Conservation (phyloP, 202 grass and related monocot species). For the Bolboschoenoplectus hybrid region DNA sequence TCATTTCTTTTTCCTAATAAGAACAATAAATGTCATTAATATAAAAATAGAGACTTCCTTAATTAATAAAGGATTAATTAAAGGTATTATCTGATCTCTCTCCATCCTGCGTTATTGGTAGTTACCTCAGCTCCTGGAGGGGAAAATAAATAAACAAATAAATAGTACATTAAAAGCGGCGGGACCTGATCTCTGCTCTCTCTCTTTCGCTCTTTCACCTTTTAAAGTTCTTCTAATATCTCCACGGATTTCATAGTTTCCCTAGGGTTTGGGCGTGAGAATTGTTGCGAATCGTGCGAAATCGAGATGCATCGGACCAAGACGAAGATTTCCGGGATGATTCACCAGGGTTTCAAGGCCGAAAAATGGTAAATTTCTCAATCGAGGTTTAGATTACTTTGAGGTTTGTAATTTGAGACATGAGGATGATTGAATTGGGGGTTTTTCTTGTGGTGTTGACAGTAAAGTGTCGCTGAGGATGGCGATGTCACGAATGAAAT, state of each 20-base stretch:
- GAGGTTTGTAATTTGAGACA: background rate
- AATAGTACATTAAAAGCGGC: background rate
- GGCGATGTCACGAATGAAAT: conserved; percentile 81
- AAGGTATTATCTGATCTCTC: background rate
- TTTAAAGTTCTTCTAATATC: background rate
- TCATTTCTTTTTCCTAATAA: background rate
- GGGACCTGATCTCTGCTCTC: background rate
- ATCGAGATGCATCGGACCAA: conserved; percentile 53
- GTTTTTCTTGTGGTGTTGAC: conserved; percentile 18
- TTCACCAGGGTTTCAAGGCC: conserved; percentile 90
- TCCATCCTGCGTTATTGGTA: background rate
- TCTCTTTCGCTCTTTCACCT: background rate
- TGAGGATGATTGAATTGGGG: background rate
- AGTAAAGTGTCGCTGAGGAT: conserved; percentile 93
- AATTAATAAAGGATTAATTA: background rate
- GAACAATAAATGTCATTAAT: background rate
- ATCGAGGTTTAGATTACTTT: conserved; percentile 16
- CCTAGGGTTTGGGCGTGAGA: background rate
- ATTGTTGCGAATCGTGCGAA: background rate
- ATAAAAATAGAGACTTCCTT: conserved; percentile 1
- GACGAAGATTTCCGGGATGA: conserved; percentile 78
- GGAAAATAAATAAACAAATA: background rate
- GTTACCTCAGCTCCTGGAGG: background rate
- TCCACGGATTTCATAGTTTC: background rate
- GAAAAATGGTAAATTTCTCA: conserved; percentile 71